phyloP scores from a whole-genome alignment of 306 rosid genomes.

The Dryas alaskensis region DNA sequence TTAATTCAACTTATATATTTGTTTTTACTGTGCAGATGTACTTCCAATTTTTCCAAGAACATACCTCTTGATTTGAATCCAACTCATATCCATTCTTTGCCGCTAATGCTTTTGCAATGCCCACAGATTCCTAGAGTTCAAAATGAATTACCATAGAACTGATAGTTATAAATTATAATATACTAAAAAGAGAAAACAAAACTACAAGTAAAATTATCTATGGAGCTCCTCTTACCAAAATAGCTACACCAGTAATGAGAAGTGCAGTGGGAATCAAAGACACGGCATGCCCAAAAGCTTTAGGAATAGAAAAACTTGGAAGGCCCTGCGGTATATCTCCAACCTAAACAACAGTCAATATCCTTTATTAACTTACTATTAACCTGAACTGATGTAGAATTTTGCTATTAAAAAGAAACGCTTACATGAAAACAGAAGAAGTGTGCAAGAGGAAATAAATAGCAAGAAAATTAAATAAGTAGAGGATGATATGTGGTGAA shows the following conservation, averaged over 20 bases:
- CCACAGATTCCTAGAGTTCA: slow-evolving; percentile 83
- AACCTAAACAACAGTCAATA: slow-evolving; percentile 52
- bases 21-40: not conserved
- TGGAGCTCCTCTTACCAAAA: slow-evolving; percentile 62
- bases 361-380: slow-evolving; percentile 22
- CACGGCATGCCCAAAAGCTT: slow-evolving; percentile 53
- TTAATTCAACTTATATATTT: not conserved
- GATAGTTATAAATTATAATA: slow-evolving; percentile 10
- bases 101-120: slow-evolving; percentile 97
- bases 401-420: slow-evolving; percentile 19
- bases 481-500: not conserved
- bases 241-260: slow-evolving; percentile 95
- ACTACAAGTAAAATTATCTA: slow-evolving; percentile 14
- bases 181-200: slow-evolving; percentile 1
- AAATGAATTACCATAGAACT: slow-evolving; percentile 16
- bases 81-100: slow-evolving; percentile 96
- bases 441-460: slow-evolving; percentile 13
- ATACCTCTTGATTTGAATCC: slow-evolving; percentile 99
- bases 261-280: slow-evolving; percentile 91
- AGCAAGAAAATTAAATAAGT: not conserved
- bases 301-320: slow-evolving; percentile 84
- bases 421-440: slow-evolving; percentile 18
- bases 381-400: slow-evolving; percentile 5
- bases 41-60: slow-evolving; percentile 23
- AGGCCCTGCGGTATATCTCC: slow-evolving; percentile 96